These are phyloP conservation scores for Rhazya stricta DNA, from an alignment of 257 asterid species.

Conservation along the genomic window DNA sequence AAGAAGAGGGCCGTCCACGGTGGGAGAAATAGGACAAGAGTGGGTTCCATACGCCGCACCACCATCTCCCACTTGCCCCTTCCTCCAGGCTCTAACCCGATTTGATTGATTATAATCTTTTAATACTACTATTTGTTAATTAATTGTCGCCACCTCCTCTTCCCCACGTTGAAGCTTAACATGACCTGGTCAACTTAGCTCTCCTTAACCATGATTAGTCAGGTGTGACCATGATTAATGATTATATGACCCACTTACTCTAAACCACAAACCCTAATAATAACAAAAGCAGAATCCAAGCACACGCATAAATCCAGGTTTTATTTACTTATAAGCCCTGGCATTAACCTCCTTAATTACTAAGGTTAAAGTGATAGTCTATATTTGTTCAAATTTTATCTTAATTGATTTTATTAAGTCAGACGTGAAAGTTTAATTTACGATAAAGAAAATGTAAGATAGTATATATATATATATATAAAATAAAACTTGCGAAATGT, in stretches of 20 bases:
- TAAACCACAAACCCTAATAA: slow-evolving; percentile 3
- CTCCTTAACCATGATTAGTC: slow-evolving; percentile 25
- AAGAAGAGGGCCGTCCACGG: slow-evolving; percentile 29
- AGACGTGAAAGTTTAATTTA: no score
- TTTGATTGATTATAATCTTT: background rate
- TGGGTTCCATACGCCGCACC: slow-evolving; percentile 30
- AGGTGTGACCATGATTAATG: background rate
- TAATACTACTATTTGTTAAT: background rate
- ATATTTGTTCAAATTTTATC: no score
- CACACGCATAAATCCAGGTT: slow-evolving; percentile 7
- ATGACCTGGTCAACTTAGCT: slow-evolving; percentile 22
- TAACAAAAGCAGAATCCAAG: slow-evolving; percentile 13
- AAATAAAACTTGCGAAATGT: no score
- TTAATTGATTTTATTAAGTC: no score
- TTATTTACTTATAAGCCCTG: background rate
- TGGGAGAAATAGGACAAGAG: slow-evolving; percentile 24
- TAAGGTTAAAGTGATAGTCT: no score
- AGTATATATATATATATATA: no score
- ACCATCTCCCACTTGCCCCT: slow-evolving; percentile 25
- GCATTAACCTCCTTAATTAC: no score
- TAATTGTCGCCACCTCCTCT: slow-evolving; percentile 2
- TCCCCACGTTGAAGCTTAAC: slow-evolving; percentile 3
- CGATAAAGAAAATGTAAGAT: no score
- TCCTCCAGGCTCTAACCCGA: background rate
- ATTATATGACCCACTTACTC: slow-evolving; percentile 5